Base-by-base conservation (phyloP, 306 rosid species). In the Trifolium dubium region DNA sequence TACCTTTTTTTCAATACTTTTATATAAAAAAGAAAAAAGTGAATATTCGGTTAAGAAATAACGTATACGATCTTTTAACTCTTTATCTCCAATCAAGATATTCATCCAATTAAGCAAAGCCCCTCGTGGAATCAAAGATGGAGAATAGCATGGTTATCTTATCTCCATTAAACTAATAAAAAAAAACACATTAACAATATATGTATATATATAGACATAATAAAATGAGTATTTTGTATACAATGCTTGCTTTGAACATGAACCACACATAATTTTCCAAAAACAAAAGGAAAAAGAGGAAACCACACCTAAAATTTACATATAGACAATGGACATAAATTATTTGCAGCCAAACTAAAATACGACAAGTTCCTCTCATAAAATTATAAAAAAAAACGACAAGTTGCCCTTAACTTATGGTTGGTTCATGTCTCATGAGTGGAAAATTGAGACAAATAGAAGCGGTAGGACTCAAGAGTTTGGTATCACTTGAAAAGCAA, bases 401-500 rank as follows among this genome's bases (percentile, higher is more conserved):
- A 30, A 34, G 2, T 53, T 32, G 3, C 59, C 68, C 69, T 71
- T 49, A 66, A 64, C 15, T 30, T 14, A 13, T 47, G 71, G 29
- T 40, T 30, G 0, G 53, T 47, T 15, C 64, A 8, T 66, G 39
- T 35, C 31, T 35, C 41, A 5, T 72, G 58, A 29, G 18, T 35
- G 67, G 63, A 67, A 72, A 40, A 75, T 66, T 67, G 40, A 43
- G 61, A 44, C 78, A 29, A 64, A 23, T 2, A 6, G 15, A 55
- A 71, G 28, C 14, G 37, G 41, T 53, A 34, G 44, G 43, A 64
- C 60, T 19, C 19, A 53, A 17, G 39, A 44, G 54, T 73, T 62
- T 55, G 71, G 75, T 37, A 49, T 44, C 70, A 46, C 41, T 69
- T 14, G 50, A 72, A 60, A 64, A 73, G 70, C 77, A 47, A 74